phyloP scores from a whole-genome alignment of 2,329 filamentous ascomycete genomes.

The Pyrenophora teres region DNA sequence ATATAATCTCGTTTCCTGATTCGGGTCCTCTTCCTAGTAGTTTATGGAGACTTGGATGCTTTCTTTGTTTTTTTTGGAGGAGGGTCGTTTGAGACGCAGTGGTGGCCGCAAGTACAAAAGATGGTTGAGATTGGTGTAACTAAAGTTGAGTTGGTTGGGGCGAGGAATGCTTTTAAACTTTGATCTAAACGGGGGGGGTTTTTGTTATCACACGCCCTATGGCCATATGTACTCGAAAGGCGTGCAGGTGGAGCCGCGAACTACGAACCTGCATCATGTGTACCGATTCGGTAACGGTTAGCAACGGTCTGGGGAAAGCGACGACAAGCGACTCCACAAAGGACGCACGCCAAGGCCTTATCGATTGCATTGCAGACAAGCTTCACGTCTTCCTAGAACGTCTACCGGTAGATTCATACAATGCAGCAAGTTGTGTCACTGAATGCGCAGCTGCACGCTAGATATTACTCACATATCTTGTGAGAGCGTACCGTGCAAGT shows the following conservation, averaged over 20 bases:
- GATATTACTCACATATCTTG: no score
- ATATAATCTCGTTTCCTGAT: background rate
- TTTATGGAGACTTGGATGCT: background rate
- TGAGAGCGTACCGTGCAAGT: background rate
- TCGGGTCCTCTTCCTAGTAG: background rate
- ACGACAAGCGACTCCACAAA: constrained; percentile 24
- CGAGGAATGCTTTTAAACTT: constrained; percentile 7
- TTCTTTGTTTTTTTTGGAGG: background rate
- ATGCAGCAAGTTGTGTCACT: background rate
- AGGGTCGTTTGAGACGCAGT: background rate
- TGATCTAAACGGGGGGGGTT: background rate
- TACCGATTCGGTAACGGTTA: constrained; percentile 38
- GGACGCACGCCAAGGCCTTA: constrained; percentile 12
- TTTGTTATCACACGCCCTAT: constrained; percentile 27
- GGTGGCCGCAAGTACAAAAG: background rate
- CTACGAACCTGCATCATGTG: constrained; percentile 20
- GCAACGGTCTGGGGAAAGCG: constrained; percentile 36
- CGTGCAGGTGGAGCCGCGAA: constrained; percentile 11
- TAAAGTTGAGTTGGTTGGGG: background rate
- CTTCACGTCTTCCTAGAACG: constrained; percentile 16
- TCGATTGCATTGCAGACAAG: background rate
- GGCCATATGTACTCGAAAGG: constrained; percentile 19
- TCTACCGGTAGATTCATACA: background rate
- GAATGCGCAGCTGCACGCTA: background rate
- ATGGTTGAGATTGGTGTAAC: background rate